Evolutionary conservation across 1,284 basidiomycete species (phyloP).

Genomic region (Athelia sp.): DNA sequence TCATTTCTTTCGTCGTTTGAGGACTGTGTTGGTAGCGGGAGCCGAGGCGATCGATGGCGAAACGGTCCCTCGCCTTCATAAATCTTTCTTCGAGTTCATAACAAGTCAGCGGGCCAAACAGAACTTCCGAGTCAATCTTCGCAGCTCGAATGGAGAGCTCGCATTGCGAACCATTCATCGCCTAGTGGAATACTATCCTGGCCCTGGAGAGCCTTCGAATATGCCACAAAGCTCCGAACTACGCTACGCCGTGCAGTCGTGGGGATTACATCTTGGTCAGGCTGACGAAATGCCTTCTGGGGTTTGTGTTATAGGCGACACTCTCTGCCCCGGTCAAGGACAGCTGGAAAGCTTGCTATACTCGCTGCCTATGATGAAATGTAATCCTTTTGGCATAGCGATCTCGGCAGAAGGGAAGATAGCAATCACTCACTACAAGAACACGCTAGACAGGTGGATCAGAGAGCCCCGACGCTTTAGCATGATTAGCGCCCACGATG

Average conservation of each 20-base stretch:
- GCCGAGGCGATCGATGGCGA: not conserved
- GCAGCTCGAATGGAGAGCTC: not conserved
- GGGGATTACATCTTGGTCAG: not conserved
- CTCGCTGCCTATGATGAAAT: no score
- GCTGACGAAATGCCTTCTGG: not conserved
- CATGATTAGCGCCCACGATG: no score
- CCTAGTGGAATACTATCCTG: not conserved
- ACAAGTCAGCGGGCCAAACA: not conserved
- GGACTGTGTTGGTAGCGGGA: not conserved
- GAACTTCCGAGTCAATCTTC: not conserved
- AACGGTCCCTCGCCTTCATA: not conserved
- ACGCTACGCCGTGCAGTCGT: not conserved
- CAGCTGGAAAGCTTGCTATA: not conserved
- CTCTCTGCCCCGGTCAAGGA: not conserved
- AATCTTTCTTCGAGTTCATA: conserved; percentile 1
- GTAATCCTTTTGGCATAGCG: no score
- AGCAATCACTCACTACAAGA: no score
- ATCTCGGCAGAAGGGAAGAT: no score
- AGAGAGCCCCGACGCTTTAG: no score
- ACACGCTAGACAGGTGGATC: no score
- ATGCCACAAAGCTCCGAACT: not conserved
- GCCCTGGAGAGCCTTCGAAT: not conserved
- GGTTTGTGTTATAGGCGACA: not conserved
- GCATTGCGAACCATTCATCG: not conserved
- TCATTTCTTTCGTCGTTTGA: not conserved